Percentiles rank a stretch among this genome's conserved stretches.
These are phyloP conservation scores for Simmondsia chinensis DNA, from an alignment of 148 eudicot species.

Conservation along the genomic window DNA sequence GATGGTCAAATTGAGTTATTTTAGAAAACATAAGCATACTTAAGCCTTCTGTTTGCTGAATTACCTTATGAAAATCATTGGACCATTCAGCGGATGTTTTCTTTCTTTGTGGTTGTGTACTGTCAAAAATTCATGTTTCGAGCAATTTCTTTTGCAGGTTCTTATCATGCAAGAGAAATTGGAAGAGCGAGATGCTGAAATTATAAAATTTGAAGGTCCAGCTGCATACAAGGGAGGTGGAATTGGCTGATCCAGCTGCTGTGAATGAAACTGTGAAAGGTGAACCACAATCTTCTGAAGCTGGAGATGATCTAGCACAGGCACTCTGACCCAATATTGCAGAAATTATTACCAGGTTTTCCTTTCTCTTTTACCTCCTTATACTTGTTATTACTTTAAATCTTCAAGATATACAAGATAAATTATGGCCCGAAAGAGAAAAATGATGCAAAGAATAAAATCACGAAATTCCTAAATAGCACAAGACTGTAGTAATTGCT, in stretches of 20 bases:
- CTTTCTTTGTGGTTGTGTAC: neutral
- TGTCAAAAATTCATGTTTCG: neutral
- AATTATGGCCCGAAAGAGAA: too few species aligned
- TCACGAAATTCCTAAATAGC: too few species aligned
- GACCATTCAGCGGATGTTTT: neutral
- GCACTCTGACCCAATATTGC: slow-evolving; percentile 9
- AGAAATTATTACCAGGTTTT: neutral
- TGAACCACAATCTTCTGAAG: slow-evolving; percentile 18
- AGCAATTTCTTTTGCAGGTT: slow-evolving; percentile 32
- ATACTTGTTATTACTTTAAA: too few species aligned
- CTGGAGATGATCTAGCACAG: slow-evolving; percentile 12
- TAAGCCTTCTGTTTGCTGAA: too few species aligned
- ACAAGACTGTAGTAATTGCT: too few species aligned
- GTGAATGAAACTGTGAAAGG: slow-evolving; percentile 20
- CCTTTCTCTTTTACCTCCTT: too few species aligned
- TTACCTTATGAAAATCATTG: neutral
- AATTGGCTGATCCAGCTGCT: slow-evolving; percentile 20
- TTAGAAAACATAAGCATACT: too few species aligned
- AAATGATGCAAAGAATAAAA: too few species aligned
- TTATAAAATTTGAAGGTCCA: slow-evolving; percentile 52
- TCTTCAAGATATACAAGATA: too few species aligned
- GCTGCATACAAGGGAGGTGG: slow-evolving; percentile 33
- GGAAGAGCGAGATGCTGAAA: slow-evolving; percentile 66
- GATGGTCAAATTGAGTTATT: too few species aligned
- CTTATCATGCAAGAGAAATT: slow-evolving; percentile 66